Evolutionary conservation across 352 stramenopile species (phyloP).

Genomic region (Thraustochytrium sp.): DNA sequence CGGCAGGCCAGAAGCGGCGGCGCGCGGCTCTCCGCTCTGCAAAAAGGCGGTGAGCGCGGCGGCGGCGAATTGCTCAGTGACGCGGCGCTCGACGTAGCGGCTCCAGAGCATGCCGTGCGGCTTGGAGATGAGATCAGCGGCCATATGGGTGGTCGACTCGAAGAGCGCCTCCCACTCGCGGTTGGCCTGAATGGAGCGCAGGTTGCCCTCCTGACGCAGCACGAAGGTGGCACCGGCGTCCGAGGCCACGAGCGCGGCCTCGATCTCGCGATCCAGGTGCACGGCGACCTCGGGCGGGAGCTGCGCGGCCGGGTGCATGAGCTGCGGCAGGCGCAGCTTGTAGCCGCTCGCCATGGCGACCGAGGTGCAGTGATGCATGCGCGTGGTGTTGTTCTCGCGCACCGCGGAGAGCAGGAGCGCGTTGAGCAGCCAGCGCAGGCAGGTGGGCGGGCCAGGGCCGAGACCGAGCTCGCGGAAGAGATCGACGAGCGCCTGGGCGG

Average conservation of each 20-base stretch:
- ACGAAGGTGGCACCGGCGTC: not conserved
- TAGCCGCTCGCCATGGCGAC: conserved; percentile 11
- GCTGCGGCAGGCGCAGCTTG: not conserved
- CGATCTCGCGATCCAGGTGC: not conserved
- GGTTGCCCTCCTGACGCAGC: not conserved
- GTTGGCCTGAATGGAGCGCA: conserved; percentile 1
- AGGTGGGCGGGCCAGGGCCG: not conserved
- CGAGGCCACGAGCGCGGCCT: not conserved
- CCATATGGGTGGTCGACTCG: conserved; percentile 2
- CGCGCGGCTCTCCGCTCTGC: not conserved
- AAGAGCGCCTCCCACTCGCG: not conserved
- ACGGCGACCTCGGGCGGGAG: not conserved
- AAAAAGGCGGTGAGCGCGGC: not conserved
- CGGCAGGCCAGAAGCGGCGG: not conserved
- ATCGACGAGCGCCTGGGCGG: not conserved
- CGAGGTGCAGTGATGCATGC: conserved; percentile 11
- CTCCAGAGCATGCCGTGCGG: conserved; percentile 1
- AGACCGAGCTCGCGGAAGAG: conserved; percentile 10
- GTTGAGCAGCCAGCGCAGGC: conserved; percentile 7
- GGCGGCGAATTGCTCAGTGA: not conserved
- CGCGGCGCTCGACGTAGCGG: conserved; percentile 2
- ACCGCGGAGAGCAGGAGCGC: not conserved
- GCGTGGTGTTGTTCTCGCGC: not conserved
- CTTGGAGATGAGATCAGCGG: not conserved
- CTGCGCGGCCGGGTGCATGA: not conserved